Conservation (phyloP, 225 moss, liverwort and hornwort species). For the Lunularia cruciata region DNA sequence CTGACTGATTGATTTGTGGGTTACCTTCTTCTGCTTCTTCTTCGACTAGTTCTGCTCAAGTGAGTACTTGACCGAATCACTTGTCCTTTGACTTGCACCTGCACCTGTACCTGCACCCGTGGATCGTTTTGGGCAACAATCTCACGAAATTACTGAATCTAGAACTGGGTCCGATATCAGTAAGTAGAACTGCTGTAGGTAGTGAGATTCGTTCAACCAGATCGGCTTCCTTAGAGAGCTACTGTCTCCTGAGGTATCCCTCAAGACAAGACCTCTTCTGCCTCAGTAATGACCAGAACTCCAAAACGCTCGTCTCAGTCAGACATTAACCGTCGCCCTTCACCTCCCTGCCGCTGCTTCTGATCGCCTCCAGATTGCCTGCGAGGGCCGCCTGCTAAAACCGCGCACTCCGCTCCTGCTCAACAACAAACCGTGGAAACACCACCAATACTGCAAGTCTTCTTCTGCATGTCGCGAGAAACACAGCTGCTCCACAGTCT, state of each 20-base stretch:
- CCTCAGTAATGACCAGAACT: background rate
- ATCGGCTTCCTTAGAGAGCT: constrained; percentile 12
- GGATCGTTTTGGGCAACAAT: background rate
- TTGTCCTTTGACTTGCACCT: background rate
- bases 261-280: constrained; percentile 14
- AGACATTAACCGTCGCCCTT: background rate
- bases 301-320: background rate
- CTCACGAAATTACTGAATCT: background rate
- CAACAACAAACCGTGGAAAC: constrained; percentile 9
- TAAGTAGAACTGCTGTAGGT: too few relatives aligned
- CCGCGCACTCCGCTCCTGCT: background rate
- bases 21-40: too few relatives aligned
- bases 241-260: background rate
- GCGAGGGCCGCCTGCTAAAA: too few relatives aligned
- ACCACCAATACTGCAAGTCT: background rate
- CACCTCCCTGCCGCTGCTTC: constrained; percentile 2
- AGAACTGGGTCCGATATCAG: background rate
- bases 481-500: background rate
- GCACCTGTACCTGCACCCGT: background rate
- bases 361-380: constrained; percentile 1
- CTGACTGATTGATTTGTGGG: background rate
- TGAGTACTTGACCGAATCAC: too few relatives aligned
- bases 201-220: background rate
- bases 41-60: too few relatives aligned
- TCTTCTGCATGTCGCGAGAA: constrained; percentile 1